Evolutionary conservation across 441 rosid species (phyloP), one percentile per base, ranked within the genome.

Genomic region (Rhodomyrtus psidioides): DNA sequence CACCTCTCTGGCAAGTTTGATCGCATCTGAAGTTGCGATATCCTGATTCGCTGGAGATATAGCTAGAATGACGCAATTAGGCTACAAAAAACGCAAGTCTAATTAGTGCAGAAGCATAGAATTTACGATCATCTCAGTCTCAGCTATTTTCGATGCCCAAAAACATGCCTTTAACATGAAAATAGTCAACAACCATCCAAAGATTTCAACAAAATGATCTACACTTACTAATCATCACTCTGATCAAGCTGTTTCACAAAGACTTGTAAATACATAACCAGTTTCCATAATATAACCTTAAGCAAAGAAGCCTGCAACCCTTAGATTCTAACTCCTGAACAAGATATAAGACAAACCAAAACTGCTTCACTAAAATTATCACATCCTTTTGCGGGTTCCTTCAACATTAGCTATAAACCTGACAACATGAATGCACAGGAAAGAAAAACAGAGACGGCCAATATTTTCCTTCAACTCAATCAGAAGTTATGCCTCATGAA

Each of bases 21-120:
- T 86, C 42, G 87, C 87, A 86, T 86, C 87, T 27, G 87, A 86
- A 21, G 87, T 86, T 7, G 87, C 87, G 4, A 86, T 86, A 59
- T 86, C 87, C 82, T 86, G 87, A 82, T 86, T 86, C 3, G 87
- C 87, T 30, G 87, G 87, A 49, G 87, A 86, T 58, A 86, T 86
- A 6, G 87, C 87, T 55, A 86, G 55, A 39, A 86, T 86, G 58
- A 86, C 16, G 44, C 79, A 60, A 60, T 82, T 86, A 65, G 87
- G 87, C 87, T 86, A 39, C 87, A 82, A 54, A 82, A 85, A 27
- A 75, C 27, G n/a, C 13, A 58, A 57, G 59, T 27, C 23, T 42
- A 39, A 34, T 65, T 39, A 70, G 49, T 34, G n/a, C n/a, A 70
- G n/a, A 70, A 70, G 79, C 79, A 70, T 4, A 21, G 42, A 70